Base-by-base conservation (phyloP, 306 rosid genomes). In the Casuarina cunninghamiana region DNA sequence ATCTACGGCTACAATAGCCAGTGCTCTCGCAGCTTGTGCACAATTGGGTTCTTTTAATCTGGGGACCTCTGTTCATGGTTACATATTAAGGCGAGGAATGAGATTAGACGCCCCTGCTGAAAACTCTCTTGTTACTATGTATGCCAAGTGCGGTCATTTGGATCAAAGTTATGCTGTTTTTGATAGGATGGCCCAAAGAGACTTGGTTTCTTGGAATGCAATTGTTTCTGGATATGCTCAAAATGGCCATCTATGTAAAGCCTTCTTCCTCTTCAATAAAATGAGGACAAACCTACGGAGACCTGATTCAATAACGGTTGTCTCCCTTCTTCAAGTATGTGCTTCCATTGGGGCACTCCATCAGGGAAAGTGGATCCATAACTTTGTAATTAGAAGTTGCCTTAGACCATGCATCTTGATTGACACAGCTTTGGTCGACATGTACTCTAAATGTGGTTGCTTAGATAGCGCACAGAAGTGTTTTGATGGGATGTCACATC, bases 151-250 rank as follows among this genome's bases (percentile, higher is more conserved):
- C 71, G 85, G 88, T 53, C 89, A 48, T 69, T 63, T 90, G 87
- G 78, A 72, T 79, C 95, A 76, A 51, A 81, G 96, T 80, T 82
- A 69, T 50, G 77, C 79, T 51, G 57, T 87, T 38, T 92, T 92
- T 51, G 79, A 87, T 73, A 84, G 62, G 73, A 88, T 90, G 87
- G 62, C 51, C 57, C 65, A 74, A 70, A 87, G 86, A 77, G 97
- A 92, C 79, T 86, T 90, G 81, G 93, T 92, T 80, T 87, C 95
- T 55, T 92, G 97, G 95, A 92, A 92, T 71, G 95, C 93, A 1
- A 86, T 90, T 49, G 79, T 92, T 57, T 78, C 84, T 61, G 95
- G 89, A 49, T 88, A 87, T 78, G 85, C 91, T 75, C 97, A 88
- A 83, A 90, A 85, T 72, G 97, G 97, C 10, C 54, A 78, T 78